Evolutionary conservation across 2,329 filamentous ascomycete species (phyloP).

Genomic region (Aspergillaceae sp.): DNA sequence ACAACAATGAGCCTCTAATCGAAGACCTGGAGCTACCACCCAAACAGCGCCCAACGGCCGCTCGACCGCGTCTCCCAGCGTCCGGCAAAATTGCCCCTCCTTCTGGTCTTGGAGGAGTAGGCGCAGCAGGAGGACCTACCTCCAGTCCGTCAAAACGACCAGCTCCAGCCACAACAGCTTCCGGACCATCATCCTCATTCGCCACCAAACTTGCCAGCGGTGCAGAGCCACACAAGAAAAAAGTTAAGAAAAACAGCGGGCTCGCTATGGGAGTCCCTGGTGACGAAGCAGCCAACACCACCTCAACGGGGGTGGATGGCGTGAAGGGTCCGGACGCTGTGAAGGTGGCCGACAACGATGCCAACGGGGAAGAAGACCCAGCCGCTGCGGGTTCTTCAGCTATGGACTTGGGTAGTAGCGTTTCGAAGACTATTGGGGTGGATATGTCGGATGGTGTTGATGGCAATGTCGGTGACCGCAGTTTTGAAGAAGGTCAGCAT

Average conservation of each 20-base stretch:
- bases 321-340: neutral
- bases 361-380: conserved; percentile 4
- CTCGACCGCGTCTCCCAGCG: conserved; percentile 37
- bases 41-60: conserved; percentile 61
- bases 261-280: conserved; percentile 18
- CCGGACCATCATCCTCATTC: conserved; percentile 8
- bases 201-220: conserved; percentile 17
- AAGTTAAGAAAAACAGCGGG: conserved; percentile 34
- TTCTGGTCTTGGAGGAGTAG: conserved; percentile 19
- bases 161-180: conserved; percentile 15
- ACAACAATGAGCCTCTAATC: conserved; percentile 69
- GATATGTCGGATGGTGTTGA: conserved; percentile 8
- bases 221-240: conserved; percentile 35
- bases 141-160: conserved; percentile 36
- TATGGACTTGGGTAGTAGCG: conserved; percentile 7
- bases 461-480: conserved; percentile 5
- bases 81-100: conserved; percentile 38
- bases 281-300: neutral
- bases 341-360: neutral
- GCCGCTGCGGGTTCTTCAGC: conserved; percentile 1
- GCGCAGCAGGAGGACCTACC: conserved; percentile 5
- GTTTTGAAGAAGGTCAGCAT: conserved; percentile 7
- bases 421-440: neutral
- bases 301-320: conserved; percentile 9
- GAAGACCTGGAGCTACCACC: conserved; percentile 92